Conservation (phyloP, 2,329 filamentous ascomycete genomes). For the Aspergillus neoniger region DNA sequence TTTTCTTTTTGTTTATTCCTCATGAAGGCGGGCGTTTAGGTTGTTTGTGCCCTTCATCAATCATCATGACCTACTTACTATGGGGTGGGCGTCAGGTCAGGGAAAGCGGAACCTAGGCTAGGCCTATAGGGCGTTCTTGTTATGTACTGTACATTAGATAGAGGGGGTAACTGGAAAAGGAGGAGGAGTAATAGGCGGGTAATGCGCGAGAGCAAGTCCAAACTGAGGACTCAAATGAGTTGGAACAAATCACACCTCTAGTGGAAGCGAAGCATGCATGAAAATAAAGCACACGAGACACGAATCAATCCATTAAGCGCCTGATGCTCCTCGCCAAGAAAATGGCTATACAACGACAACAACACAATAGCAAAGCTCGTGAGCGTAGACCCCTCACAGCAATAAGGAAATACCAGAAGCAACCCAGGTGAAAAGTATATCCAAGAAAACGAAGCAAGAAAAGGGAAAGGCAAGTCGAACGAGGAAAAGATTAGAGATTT, state of each 20-base stretch:
- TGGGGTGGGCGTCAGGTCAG: background rate
- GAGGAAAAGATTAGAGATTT: slow-evolving; percentile 16
- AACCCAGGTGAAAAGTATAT: slow-evolving; percentile 13
- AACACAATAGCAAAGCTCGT: slow-evolving; percentile 17
- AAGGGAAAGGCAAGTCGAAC: background rate
- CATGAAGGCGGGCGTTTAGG: background rate
- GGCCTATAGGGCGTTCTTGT: background rate
- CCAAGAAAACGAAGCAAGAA: slow-evolving; percentile 10
- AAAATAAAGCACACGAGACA: slow-evolving; percentile 14
- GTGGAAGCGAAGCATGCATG: background rate
- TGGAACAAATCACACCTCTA: slow-evolving; percentile 1
- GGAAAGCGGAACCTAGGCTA: background rate
- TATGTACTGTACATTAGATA: slow-evolving; percentile 24
- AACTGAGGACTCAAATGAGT: background rate
- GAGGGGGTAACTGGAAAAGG: slow-evolving; percentile 1
- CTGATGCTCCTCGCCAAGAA: slow-evolving; percentile 36
- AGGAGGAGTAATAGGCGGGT: background rate
- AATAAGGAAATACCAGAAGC: slow-evolving; percentile 14
- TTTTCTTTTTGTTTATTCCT: background rate
- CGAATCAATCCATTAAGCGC: slow-evolving; percentile 32
- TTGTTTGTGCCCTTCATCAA: background rate
- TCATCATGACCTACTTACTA: background rate
- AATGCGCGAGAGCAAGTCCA: slow-evolving; percentile 4
- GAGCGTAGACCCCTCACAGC: slow-evolving; percentile 9
- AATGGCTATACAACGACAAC: slow-evolving; percentile 36